A percentile compares a stretch with the other conserved stretches of the same genome.
phyloP scores from a whole-genome alignment of 2,329 filamentous ascomycete genomes.

The Penicillium sp. region DNA sequence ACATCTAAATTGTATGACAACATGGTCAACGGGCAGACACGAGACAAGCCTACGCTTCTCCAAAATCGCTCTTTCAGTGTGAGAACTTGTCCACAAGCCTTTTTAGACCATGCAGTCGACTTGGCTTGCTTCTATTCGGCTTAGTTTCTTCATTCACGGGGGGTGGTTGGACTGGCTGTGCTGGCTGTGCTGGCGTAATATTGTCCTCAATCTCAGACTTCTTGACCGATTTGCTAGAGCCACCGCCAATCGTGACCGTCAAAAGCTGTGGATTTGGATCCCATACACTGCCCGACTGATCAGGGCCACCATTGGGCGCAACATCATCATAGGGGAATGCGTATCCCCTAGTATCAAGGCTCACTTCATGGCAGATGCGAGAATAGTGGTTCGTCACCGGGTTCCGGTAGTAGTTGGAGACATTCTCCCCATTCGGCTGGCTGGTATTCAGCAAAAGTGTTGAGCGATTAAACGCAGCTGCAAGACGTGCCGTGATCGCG shows the following conservation, averaged over 20 bases:
- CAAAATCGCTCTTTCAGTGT: constrained; percentile 2
- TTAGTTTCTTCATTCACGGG: background rate
- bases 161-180: background rate
- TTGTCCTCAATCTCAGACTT: background rate
- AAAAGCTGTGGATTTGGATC: constrained; percentile 57
- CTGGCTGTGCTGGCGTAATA: background rate
- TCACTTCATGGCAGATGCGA: constrained; percentile 62
- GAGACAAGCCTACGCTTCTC: background rate
- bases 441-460: constrained; percentile 58
- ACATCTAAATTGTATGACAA: background rate
- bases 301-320: constrained; percentile 51
- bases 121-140: background rate
- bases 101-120: constrained; percentile 6
- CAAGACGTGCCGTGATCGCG: constrained; percentile 69
- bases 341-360: constrained; percentile 62
- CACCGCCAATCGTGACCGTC: constrained; percentile 57
- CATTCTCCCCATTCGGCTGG: constrained; percentile 55
- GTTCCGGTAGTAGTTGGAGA: constrained; percentile 55
- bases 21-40: background rate
- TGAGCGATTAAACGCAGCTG: constrained; percentile 72
- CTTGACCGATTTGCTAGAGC: constrained; percentile 3
- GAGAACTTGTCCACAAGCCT: constrained; percentile 14
- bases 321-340: constrained; percentile 73
- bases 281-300: constrained; percentile 64
- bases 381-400: constrained; percentile 65